phyloP scores from a whole-genome alignment of 2,329 filamentous ascomycete species.

The Tolypocladium album region DNA sequence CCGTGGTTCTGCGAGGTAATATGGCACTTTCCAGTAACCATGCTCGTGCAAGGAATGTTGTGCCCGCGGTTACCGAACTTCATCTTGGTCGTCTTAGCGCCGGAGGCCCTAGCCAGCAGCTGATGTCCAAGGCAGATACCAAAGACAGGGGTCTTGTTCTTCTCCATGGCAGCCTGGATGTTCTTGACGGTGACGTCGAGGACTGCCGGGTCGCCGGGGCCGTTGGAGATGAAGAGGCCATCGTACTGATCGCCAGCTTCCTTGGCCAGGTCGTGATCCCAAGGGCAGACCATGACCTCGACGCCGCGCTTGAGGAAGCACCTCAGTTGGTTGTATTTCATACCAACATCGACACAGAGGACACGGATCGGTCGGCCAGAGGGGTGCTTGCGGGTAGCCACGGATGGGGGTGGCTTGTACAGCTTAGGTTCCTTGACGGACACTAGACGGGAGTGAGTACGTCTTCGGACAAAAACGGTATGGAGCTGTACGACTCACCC shows the following conservation, averaged over 20 bases:
- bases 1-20: constrained; percentile 99
- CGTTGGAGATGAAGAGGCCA: constrained; percentile 95
- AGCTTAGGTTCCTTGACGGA: constrained; percentile 80
- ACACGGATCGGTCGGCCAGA: constrained; percentile 81
- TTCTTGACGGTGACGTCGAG: constrained; percentile 72
- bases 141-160: constrained; percentile 79
- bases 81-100: constrained; percentile 85
- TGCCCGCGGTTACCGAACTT: constrained; percentile 98
- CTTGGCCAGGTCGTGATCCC: constrained; percentile 82
- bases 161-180: constrained; percentile 63
- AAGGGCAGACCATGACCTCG: constrained; percentile 89
- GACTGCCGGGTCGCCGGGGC: constrained; percentile 86
- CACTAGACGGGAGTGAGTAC: constrained; percentile 42
- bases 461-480: background rate
- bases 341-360: constrained; percentile 88
- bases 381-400: constrained; percentile 70
- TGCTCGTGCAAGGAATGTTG: constrained; percentile 95
- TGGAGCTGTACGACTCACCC: constrained; percentile 51
- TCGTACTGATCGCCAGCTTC: constrained; percentile 79
- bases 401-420: constrained; percentile 63
- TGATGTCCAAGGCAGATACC: constrained; percentile 96
- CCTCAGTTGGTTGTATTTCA: constrained; percentile 96
- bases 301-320: constrained; percentile 87
- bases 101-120: constrained; percentile 77
- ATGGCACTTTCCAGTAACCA: constrained; percentile 92